Evolutionary conservation across 305 asterid species (phyloP).

Genomic region (Fraxinus sp.): DNA sequence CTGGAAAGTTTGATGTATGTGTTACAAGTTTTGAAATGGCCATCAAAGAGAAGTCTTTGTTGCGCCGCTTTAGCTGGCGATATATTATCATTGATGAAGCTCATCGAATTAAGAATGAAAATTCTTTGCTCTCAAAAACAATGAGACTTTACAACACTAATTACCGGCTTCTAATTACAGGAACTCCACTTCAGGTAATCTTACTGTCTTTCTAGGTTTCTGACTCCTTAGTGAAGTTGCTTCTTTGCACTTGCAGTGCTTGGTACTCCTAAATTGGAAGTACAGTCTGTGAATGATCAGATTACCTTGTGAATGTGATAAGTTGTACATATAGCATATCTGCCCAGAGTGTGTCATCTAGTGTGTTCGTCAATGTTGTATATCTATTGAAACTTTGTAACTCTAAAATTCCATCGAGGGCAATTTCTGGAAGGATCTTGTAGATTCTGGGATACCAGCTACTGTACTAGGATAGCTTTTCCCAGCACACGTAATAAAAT

Average conservation of each 20-base stretch:
- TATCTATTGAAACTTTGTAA: neutral
- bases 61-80: slow-evolving; percentile 98
- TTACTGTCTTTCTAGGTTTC: slow-evolving; percentile 3
- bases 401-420: neutral
- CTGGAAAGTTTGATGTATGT: slow-evolving; percentile 96
- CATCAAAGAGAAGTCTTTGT: slow-evolving; percentile 79
- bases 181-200: slow-evolving; percentile 95
- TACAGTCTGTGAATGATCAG: slow-evolving; percentile 2
- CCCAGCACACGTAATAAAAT: neutral
- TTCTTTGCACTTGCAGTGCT: neutral
- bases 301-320: neutral
- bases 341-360: neutral
- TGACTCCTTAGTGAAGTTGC: neutral
- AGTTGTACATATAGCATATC: slow-evolving; percentile 2
- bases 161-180: slow-evolving; percentile 91
- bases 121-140: slow-evolving; percentile 92
- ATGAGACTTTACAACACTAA: slow-evolving; percentile 90
- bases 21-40: slow-evolving; percentile 99
- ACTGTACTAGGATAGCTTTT: neutral
- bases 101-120: slow-evolving; percentile 96
- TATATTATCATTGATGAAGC: slow-evolving; percentile 98
- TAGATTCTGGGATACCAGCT: neutral
- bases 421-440: neutral
- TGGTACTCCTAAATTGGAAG: neutral
- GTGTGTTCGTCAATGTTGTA: neutral